Evolutionary conservation across 805 yeast species (phyloP).

Genomic region (Candida chilensis): DNA sequence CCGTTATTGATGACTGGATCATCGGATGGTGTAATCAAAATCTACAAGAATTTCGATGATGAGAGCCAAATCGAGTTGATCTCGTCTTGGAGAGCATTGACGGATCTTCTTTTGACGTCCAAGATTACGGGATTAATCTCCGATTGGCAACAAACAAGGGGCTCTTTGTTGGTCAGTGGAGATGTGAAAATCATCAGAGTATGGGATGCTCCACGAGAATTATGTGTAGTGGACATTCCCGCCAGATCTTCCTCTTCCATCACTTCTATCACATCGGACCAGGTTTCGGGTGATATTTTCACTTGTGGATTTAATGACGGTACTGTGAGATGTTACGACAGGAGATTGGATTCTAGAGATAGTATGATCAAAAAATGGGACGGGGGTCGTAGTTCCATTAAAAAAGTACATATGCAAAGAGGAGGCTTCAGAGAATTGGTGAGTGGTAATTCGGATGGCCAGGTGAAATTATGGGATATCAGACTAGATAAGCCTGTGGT

Average conservation of each 20-base stretch:
- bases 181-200: conserved; percentile 85
- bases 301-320: conserved; percentile 93
- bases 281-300: conserved; percentile 85
- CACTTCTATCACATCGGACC: conserved; percentile 87
- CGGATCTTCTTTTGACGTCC: conserved; percentile 75
- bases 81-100: conserved; percentile 88
- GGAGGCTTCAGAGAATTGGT: conserved; percentile 91
- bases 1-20: conserved; percentile 84
- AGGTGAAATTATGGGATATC: conserved; percentile 86
- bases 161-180: conserved; percentile 85
- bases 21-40: conserved; percentile 87
- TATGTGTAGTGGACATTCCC: conserved; percentile 80
- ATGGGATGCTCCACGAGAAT: conserved; percentile 96
- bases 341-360: conserved; percentile 76
- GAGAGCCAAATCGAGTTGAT: conserved; percentile 48
- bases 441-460: conserved; percentile 77
- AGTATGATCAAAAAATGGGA: conserved; percentile 83
- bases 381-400: conserved; percentile 41
- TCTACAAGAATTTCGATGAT: conserved; percentile 70
- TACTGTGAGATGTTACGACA: conserved; percentile 79
- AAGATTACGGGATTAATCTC: conserved; percentile 76
- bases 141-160: conserved; percentile 97
- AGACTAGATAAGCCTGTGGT: conserved; percentile 64
- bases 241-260: conserved; percentile 87
- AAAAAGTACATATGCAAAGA: conserved; percentile 88